Evolutionary conservation across 192 early-diverging fungal species (phyloP).

Genomic region (Umbelopsis isabellina): DNA sequence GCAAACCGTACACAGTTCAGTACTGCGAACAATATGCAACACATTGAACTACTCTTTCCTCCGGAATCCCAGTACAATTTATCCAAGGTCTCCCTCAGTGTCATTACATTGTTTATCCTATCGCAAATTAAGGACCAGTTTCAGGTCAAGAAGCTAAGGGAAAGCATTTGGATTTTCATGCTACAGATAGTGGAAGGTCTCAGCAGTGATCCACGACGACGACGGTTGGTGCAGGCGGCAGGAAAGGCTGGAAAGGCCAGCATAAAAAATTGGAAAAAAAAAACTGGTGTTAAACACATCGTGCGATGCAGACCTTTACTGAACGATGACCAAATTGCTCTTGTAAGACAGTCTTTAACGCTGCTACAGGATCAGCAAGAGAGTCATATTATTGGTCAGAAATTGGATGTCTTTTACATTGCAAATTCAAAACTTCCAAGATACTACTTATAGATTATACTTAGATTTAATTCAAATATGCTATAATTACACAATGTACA

Average conservation of each 20-base stretch:
- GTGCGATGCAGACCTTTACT: background rate
- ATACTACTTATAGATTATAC: background rate
- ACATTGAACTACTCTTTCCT: background rate
- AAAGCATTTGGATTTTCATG: slow-evolving; percentile 15
- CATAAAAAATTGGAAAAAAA: slow-evolving; percentile 15
- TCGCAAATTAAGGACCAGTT: background rate
- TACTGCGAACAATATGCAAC: background rate
- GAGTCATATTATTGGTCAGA: background rate
- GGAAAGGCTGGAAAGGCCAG: slow-evolving; percentile 7
- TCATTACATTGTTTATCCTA: slow-evolving; percentile 1
- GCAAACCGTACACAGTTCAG: background rate
- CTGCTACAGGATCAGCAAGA: background rate
- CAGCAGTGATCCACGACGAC: background rate
- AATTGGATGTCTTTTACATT: background rate
- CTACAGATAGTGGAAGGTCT: slow-evolving; percentile 2
- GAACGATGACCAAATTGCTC: background rate
- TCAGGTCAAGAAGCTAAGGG: background rate
- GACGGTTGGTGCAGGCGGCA: slow-evolving; percentile 2
- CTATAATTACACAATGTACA: too few relatives aligned
- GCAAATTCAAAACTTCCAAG: background rate
- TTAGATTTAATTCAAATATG: background rate
- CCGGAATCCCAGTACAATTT: background rate
- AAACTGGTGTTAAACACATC: background rate
- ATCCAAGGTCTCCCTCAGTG: background rate
- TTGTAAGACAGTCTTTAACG: background rate